A percentile compares a stretch with the other conserved stretches of the same genome.
These are phyloP conservation scores for Globisporangium spinosum DNA, from an alignment of 352 stramenopile genomes.

Conservation along the genomic window DNA sequence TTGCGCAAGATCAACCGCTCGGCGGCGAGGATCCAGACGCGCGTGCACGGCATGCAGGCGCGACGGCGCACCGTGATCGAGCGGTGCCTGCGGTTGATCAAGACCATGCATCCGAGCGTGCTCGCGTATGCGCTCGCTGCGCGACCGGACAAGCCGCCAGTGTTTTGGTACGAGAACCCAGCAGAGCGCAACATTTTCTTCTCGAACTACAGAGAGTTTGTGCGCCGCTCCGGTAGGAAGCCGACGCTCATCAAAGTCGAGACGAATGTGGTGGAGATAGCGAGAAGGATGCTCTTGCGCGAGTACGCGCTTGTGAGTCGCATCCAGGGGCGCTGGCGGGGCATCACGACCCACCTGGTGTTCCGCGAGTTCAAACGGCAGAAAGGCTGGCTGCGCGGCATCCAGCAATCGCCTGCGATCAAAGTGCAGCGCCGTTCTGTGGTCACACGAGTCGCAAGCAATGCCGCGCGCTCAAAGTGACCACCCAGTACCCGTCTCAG, in stretches of 20 bases:
- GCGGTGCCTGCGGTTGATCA: conserved; percentile 60
- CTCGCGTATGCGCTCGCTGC: conserved; percentile 34
- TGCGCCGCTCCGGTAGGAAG: conserved; percentile 50
- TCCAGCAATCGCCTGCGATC: conserved; percentile 62
- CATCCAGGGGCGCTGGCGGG: conserved; percentile 64
- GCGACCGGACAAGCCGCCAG: conserved; percentile 32
- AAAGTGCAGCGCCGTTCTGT: conserved; percentile 65
- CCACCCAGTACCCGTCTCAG: conserved; percentile 40
- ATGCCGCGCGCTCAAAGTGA: conserved; percentile 36
- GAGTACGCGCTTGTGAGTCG: conserved; percentile 66
- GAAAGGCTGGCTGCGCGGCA: conserved; percentile 50
- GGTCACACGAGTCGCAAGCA: conserved; percentile 34
- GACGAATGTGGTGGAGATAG: conserved; percentile 70
- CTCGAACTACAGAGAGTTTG: conserved; percentile 79
- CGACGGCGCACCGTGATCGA: conserved; percentile 53
- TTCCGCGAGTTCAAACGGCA: conserved; percentile 68
- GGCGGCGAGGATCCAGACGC: conserved; percentile 55
- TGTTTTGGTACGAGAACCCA: conserved; percentile 81
- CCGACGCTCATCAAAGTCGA: conserved; percentile 70
- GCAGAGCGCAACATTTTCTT: conserved; percentile 58
- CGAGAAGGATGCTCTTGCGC: conserved; percentile 50
- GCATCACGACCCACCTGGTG: conserved; percentile 54
- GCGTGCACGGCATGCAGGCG: conserved; percentile 59
- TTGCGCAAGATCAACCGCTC: conserved; percentile 46
- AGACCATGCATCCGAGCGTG: conserved; percentile 49